phyloP scores from a whole-genome alignment of 805 yeast genomes.

The Kluyveromyces siamensis region DNA sequence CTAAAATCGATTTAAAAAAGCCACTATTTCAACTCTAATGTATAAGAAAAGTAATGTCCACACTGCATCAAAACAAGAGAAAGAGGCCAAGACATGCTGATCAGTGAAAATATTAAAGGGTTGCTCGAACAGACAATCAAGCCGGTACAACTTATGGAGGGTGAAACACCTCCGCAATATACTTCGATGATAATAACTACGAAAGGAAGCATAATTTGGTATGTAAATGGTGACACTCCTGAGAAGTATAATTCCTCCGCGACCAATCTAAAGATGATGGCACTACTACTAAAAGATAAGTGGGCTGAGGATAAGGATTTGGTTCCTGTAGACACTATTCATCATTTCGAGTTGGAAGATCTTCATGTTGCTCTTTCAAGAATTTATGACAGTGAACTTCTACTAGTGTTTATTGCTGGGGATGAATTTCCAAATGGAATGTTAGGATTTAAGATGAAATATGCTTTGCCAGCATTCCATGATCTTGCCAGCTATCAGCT shows the following conservation, averaged over 20 bases:
- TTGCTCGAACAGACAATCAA: constrained; percentile 13
- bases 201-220: constrained; percentile 26
- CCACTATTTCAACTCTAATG: neutral
- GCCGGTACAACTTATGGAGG: constrained; percentile 10
- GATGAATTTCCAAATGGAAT: constrained; percentile 23
- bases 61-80: neutral
- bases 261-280: constrained; percentile 27
- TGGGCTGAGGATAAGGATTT: constrained; percentile 22
- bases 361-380: constrained; percentile 24
- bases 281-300: constrained; percentile 24
- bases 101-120: constrained; percentile 15
- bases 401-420: constrained; percentile 21
- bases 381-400: constrained; percentile 22
- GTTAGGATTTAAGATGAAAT: constrained; percentile 23
- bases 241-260: constrained; percentile 10
- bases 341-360: constrained; percentile 26
- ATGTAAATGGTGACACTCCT: constrained; percentile 10
- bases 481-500: constrained; percentile 21
- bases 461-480: constrained; percentile 14
- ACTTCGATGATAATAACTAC: constrained; percentile 16
- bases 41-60: neutral
- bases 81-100: constrained; percentile 10
- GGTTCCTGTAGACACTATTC: constrained; percentile 9
- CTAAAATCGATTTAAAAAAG: neutral
- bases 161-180: constrained; percentile 14